Percentiles rank a stretch among this genome's conserved stretches.
Evolutionary conservation across 306 rosid species (phyloP).

Genomic region (Purshia tridentata): DNA sequence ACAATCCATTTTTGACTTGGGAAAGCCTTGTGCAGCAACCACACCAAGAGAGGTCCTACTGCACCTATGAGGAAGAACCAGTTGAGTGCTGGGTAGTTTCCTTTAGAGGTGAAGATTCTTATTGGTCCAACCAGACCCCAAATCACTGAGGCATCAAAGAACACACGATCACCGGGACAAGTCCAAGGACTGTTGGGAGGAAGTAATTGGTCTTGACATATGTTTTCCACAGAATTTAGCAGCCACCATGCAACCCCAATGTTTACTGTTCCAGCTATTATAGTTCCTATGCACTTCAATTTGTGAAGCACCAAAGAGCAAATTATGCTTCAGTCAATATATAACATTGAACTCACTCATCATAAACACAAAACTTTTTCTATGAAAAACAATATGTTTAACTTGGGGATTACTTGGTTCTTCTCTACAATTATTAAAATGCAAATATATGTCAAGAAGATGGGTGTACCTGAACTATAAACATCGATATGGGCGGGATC

Average conservation of each 20-base stretch:
- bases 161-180: conserved; percentile 31
- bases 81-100: conserved; percentile 32
- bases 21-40: conserved; percentile 32
- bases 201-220: conserved; percentile 33
- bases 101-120: conserved; percentile 29
- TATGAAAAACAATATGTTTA: too few relatives aligned
- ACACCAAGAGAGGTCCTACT: conserved; percentile 29
- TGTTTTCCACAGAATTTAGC: conserved; percentile 21
- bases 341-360: too few relatives aligned
- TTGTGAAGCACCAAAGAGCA: background rate
- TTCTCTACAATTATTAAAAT: background rate
- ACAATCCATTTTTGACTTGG: conserved; percentile 32
- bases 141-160: conserved; percentile 35
- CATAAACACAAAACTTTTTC: too few relatives aligned
- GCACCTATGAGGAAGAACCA: conserved; percentile 37
- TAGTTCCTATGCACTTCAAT: conserved; percentile 31
- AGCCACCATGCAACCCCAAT: conserved; percentile 39
- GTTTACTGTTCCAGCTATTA: conserved; percentile 35
- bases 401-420: background rate
- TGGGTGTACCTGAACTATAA: conserved; percentile 57
- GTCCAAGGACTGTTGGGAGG: conserved; percentile 37
- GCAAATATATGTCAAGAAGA: background rate
- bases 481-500: conserved; percentile 72
- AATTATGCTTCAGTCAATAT: background rate
- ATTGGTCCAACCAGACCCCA: conserved; percentile 42